A percentile compares a stretch with the other conserved stretches of the same genome.
Conservation (phyloP, 2,329 filamentous ascomycete species). For the Truncatella angustata region DNA sequence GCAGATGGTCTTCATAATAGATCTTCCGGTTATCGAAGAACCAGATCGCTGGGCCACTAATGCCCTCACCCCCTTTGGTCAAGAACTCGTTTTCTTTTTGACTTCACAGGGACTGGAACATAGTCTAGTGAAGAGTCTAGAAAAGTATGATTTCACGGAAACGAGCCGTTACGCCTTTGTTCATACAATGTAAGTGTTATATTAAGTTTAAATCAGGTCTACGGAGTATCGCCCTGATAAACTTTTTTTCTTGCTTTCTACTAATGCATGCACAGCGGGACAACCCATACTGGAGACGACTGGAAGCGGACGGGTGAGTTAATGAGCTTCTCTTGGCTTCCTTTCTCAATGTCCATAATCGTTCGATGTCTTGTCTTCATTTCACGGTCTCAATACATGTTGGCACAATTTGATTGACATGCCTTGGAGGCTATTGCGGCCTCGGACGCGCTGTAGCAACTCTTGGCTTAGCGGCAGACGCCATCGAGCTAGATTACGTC, state of each 20-base stretch:
- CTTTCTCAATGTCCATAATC: constrained; percentile 7
- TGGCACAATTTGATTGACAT: too few relatives aligned
- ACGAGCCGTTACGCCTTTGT: constrained; percentile 76
- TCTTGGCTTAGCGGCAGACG: constrained; percentile 56
- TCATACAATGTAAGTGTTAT: constrained; percentile 70
- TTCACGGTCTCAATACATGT: too few relatives aligned
- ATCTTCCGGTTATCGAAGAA: constrained; percentile 66
- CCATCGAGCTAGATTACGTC: constrained; percentile 71
- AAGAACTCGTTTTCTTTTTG: constrained; percentile 71
- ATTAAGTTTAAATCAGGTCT: not conserved
- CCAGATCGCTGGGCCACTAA: constrained; percentile 30
- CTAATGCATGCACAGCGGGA: constrained; percentile 44
- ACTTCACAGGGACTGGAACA: constrained; percentile 63
- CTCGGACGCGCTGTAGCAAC: constrained; percentile 64
- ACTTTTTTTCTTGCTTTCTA: constrained; percentile 8
- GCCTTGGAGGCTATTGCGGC: constrained; percentile 70
- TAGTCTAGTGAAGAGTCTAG: constrained; percentile 64
- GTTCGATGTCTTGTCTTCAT: constrained; percentile 1
- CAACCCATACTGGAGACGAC: constrained; percentile 49
- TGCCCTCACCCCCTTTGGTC: constrained; percentile 55
- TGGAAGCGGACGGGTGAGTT: constrained; percentile 40
- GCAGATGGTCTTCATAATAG: constrained; percentile 84
- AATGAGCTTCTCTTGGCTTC: constrained; percentile 2
- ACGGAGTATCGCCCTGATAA: constrained; percentile 1
- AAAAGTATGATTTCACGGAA: constrained; percentile 76